Base-by-base conservation (phyloP, 441 rosid genomes). In the Adansonia gregorii region DNA sequence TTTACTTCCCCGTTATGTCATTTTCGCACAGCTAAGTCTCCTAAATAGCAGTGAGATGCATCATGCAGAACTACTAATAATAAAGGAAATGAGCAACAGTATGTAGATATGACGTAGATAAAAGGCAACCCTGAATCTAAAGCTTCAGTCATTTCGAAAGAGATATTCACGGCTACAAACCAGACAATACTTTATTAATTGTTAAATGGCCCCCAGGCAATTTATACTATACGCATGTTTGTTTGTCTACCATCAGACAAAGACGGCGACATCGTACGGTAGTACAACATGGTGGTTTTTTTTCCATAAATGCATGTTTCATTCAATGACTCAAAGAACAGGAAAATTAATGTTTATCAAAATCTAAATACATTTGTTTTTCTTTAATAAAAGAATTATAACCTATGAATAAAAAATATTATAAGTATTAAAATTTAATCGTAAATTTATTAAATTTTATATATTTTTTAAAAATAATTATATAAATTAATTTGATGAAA, bases 271-370 rank as follows among this genome's bases (percentile, higher is more conserved):
- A 68, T 20, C 48, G 56, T 20, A 68, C 39, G 11, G 2, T 46
- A 68, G 55, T 68, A 46, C 72, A 68, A 48, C 72, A 46, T 17
- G 56, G 41, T 46, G 35, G 46, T 64, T 17, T 5, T 39, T 41
- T 10, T 9, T 8, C 8, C 0, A 17, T 45, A 17, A 10, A 19
- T 67, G 17, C 10, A 19, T 2, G n/a, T 46, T 11, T 19, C 6
- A 46, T 46, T 67, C 72, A 20, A 5, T 67, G 55, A 67, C 20
- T 67, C 70, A 66, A 12, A 66, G 17, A 66, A 66, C 49, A 41
- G 24, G 14, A 67, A 67, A 63, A 31, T 4, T 6, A 35, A 64
- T 31, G 67, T 64, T 64, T 14, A 64, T 31, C 45, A 27, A 14
- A 31, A 31, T 1, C 3, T 31, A 31, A 31, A 31, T 31, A 31